Conservation (phyloP, 768 basidiomycete species). For the Fomitopsis serialis region DNA sequence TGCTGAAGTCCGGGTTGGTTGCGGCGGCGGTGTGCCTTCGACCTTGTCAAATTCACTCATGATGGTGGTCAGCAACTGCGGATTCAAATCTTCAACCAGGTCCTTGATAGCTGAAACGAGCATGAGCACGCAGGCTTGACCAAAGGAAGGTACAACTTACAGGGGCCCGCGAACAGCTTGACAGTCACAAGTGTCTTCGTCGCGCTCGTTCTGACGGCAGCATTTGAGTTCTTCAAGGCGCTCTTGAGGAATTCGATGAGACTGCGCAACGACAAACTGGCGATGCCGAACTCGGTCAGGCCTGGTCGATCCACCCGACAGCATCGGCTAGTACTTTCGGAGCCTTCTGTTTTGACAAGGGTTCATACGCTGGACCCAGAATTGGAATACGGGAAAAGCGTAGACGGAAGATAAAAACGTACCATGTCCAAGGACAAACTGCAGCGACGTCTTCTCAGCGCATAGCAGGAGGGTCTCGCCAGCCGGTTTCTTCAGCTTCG, state of each 20-base stretch:
- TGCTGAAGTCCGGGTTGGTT: slow-evolving; percentile 69
- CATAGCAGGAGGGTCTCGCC: slow-evolving; percentile 80
- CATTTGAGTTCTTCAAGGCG: slow-evolving; percentile 89
- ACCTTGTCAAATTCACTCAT: slow-evolving; percentile 90
- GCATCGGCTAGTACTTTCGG: slow-evolving; percentile 95
- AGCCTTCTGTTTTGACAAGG: slow-evolving; percentile 91
- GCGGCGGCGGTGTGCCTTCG: slow-evolving; percentile 69
- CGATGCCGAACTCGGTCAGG: slow-evolving; percentile 89
- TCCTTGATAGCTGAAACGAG: slow-evolving; percentile 71
- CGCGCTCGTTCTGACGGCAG: slow-evolving; percentile 86
- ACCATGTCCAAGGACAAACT: slow-evolving; percentile 94
- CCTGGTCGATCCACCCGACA: slow-evolving; percentile 80
- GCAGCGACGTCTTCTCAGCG: slow-evolving; percentile 89
- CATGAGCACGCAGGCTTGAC: slow-evolving; percentile 2
- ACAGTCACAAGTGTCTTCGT: slow-evolving; percentile 91
- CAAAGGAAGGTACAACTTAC: slow-evolving; percentile 36
- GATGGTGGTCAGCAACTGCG: slow-evolving; percentile 89
- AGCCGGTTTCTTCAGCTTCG: slow-evolving; percentile 95
- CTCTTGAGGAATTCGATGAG: slow-evolving; percentile 90
- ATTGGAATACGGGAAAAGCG: slow-evolving; percentile 11
- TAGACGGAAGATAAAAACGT: slow-evolving; percentile 15
- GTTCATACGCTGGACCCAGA: slow-evolving; percentile 71
- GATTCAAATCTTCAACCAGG: slow-evolving; percentile 90
- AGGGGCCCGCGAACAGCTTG: slow-evolving; percentile 85
- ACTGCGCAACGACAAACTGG: slow-evolving; percentile 73